These are phyloP conservation scores for Arthrobotrys musiformis DNA, from an alignment of 2,329 filamentous ascomycete genomes.

Conservation along the genomic window DNA sequence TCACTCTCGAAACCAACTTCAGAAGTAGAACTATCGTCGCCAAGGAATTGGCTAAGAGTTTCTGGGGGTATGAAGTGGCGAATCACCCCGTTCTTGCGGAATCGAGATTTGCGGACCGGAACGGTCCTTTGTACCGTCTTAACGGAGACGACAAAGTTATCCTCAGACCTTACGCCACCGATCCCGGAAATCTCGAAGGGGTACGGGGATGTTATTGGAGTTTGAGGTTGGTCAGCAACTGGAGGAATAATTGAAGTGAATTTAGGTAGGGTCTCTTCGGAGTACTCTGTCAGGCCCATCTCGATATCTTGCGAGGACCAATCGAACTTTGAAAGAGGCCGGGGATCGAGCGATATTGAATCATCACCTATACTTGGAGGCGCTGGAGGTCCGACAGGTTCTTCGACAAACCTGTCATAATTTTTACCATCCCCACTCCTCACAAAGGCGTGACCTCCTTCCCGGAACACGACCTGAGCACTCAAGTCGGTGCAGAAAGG, in stretches of 20 bases:
- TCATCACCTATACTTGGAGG: slow-evolving; percentile 26
- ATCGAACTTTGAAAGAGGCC: slow-evolving; percentile 29
- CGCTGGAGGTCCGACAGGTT: slow-evolving; percentile 37
- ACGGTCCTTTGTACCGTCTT: slow-evolving; percentile 59
- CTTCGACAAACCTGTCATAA: slow-evolving; percentile 51
- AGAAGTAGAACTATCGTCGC: slow-evolving; percentile 31
- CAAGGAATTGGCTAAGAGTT: slow-evolving; percentile 34
- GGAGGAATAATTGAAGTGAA: slow-evolving; percentile 27
- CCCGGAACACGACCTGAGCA: slow-evolving; percentile 65
- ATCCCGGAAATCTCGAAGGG: slow-evolving; percentile 70
- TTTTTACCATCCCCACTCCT: slow-evolving; percentile 54
- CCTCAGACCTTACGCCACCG: slow-evolving; percentile 71
- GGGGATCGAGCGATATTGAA: not conserved
- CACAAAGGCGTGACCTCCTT: slow-evolving; percentile 61
- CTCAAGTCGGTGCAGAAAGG: slow-evolving; percentile 82
- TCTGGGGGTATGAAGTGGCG: slow-evolving; percentile 31
- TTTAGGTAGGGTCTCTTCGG: slow-evolving; percentile 61
- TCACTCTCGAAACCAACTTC: slow-evolving; percentile 15
- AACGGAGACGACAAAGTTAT: slow-evolving; percentile 72
- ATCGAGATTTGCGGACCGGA: slow-evolving; percentile 2
- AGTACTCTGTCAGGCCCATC: slow-evolving; percentile 64
- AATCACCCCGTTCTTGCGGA: slow-evolving; percentile 4
- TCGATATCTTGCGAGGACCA: slow-evolving; percentile 57
- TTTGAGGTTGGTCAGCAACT: slow-evolving; percentile 31
- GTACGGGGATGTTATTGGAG: slow-evolving; percentile 57